A percentile compares a stretch with the other conserved stretches of the same genome.
phyloP scores from a whole-genome alignment of 2,329 filamentous ascomycete genomes.

The Verticillium klebahnii region DNA sequence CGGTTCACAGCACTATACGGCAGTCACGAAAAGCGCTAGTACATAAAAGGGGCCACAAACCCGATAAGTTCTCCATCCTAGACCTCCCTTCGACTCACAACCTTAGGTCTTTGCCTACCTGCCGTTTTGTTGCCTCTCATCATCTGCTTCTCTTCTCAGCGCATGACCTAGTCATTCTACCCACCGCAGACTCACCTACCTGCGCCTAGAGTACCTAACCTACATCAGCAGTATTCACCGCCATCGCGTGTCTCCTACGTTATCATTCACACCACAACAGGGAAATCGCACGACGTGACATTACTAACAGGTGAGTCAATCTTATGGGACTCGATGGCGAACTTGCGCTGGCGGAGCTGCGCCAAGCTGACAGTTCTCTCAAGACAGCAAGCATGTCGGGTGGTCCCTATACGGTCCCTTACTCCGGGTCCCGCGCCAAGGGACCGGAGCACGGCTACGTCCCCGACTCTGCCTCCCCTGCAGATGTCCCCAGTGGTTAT shows the following conservation, averaged over 20 bases:
- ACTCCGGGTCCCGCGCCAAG: slow-evolving; percentile 18
- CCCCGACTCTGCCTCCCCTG: background rate
- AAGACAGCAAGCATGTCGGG: slow-evolving; percentile 7
- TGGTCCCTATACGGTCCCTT: slow-evolving; percentile 21
- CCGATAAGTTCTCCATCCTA: background rate
- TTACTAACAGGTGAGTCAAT: no score
- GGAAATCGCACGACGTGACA: no score
- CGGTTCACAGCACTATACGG: background rate
- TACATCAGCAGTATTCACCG: background rate
- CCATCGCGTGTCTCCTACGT: background rate
- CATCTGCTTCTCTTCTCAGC: background rate
- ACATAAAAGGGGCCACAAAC: background rate
- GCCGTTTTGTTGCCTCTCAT: background rate
- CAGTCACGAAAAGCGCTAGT: background rate
- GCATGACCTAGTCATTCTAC: background rate
- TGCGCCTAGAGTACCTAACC: background rate
- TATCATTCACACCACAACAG: background rate
- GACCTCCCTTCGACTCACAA: background rate
- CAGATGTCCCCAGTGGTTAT: background rate
- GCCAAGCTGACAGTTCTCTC: slow-evolving; percentile 1
- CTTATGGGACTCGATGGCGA: no score
- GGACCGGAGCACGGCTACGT: slow-evolving; percentile 12
- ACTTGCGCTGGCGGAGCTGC: background rate
- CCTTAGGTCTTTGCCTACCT: background rate
- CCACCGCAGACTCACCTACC: background rate